Conservation (phyloP, 106 monocot genomes). For the Dendrobium chrysotoxum region DNA sequence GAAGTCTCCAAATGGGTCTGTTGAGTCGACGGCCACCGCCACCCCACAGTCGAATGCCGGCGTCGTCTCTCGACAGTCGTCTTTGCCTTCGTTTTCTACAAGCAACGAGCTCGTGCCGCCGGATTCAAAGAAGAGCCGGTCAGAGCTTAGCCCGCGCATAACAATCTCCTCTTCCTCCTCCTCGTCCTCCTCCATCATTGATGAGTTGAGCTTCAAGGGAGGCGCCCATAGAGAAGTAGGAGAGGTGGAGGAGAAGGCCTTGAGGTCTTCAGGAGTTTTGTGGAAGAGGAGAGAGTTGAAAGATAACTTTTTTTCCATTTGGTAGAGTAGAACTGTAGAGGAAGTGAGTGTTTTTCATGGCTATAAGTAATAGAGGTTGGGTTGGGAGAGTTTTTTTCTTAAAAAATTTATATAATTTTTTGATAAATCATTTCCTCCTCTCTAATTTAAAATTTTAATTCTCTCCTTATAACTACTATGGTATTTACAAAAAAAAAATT, state of each 20-base stretch:
- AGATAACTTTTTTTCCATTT: background rate
- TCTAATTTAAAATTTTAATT: too few relatives aligned
- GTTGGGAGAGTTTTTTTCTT: background rate
- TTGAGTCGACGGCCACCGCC: slow-evolving; percentile 37
- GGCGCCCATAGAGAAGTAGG: background rate
- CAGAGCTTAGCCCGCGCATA: slow-evolving; percentile 24
- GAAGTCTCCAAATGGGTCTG: slow-evolving; percentile 40
- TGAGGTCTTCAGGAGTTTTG: background rate
- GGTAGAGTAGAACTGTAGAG: background rate
- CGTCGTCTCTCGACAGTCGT: background rate
- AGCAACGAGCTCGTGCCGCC: slow-evolving; percentile 36
- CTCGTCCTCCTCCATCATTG: background rate
- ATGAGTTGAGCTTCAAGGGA: slow-evolving; percentile 1
- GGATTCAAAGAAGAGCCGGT: slow-evolving; percentile 59
- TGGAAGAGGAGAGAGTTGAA: background rate
- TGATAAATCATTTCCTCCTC: too few relatives aligned
- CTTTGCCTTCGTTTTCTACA: background rate
- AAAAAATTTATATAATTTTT: too few relatives aligned
- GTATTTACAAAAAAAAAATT: too few relatives aligned
- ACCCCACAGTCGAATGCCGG: slow-evolving; percentile 16
- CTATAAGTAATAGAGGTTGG: background rate
- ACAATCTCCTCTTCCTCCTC: slow-evolving; percentile 4
- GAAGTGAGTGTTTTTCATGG: background rate
- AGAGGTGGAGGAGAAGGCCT: background rate
- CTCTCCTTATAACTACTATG: too few relatives aligned